Percentiles rank a stretch among this genome's conserved stretches.
Evolutionary conservation across 495 filamentous ascomycete genomes (phyloP).

Genomic region (Penicillium macrosclerotiorum): DNA sequence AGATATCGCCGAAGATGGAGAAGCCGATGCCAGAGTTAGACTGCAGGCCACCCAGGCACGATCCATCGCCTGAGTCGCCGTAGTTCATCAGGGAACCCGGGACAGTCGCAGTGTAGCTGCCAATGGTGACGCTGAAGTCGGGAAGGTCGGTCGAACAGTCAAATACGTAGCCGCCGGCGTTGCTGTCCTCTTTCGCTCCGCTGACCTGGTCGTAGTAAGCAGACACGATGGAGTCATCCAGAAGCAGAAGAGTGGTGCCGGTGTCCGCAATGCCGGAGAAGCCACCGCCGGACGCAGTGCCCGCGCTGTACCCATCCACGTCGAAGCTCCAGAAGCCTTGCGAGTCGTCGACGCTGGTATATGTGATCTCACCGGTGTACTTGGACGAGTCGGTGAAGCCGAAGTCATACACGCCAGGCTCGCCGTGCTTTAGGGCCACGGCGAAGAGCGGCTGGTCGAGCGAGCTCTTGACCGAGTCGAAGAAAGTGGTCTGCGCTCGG

Average conservation of each 20-base stretch:
- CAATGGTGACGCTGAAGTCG: conserved; percentile 55
- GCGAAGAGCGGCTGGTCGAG: conserved; percentile 64
- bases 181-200: conserved; percentile 45
- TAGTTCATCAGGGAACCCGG: conserved; percentile 43
- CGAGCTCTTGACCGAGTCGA: conserved; percentile 58
- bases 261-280: conserved; percentile 48
- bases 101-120: conserved; percentile 36
- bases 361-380: conserved; percentile 62
- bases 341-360: conserved; percentile 50
- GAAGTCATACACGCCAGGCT: conserved; percentile 67
- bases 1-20: conserved; percentile 71
- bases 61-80: conserved; percentile 34
- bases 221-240: conserved; percentile 51
- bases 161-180: conserved; percentile 63
- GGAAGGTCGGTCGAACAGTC: conserved; percentile 62
- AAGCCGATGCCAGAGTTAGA: conserved; percentile 57
- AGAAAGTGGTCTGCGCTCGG: conserved; percentile 60
- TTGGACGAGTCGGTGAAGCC: conserved; percentile 63
- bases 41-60: conserved; percentile 64
- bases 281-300: conserved; percentile 27
- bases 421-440: conserved; percentile 58
- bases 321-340: conserved; percentile 71
- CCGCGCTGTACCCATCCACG: conserved; percentile 58
- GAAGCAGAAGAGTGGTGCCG: conserved; percentile 67
- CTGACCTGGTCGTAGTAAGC: conserved; percentile 60